Evolutionary conservation across 306 rosid species (phyloP).

Genomic region (Dicorynia guianensis): DNA sequence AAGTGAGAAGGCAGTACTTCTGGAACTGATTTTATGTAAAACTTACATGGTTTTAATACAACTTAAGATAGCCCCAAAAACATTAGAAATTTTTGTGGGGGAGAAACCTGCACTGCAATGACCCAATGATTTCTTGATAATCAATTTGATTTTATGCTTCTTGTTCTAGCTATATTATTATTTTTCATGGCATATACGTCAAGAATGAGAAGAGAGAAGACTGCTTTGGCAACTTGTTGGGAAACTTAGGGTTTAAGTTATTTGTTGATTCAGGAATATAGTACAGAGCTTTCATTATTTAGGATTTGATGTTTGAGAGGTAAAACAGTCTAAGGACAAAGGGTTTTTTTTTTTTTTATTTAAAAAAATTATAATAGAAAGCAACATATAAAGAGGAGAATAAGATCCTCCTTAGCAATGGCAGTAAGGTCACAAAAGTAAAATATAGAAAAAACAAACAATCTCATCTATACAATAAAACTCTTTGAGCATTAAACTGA

Average conservation of each 20-base stretch:
- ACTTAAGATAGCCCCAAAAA: neutral
- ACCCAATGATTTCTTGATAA: neutral
- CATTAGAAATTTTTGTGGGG: neutral
- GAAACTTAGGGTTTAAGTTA: neutral
- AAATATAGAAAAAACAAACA: too few relatives aligned
- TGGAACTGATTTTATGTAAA: conserved; percentile 24
- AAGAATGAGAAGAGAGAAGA: neutral
- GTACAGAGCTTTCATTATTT: neutral
- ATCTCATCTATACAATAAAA: too few relatives aligned
- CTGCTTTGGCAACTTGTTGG: neutral
- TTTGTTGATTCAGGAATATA: too few relatives aligned
- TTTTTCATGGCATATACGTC: neutral
- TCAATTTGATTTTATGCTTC: neutral
- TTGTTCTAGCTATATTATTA: neutral
- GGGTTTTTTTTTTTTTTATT: too few relatives aligned
- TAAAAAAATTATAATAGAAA: too few relatives aligned
- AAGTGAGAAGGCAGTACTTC: conserved; percentile 13
- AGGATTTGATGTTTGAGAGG: neutral
- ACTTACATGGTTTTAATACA: neutral
- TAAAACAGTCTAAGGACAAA: neutral
- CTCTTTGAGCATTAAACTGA: too few relatives aligned
- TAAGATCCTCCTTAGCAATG: too few relatives aligned
- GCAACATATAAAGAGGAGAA: too few relatives aligned
- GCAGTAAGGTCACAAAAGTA: too few relatives aligned
- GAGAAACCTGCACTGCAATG: neutral